phyloP scores from a whole-genome alignment of 2,329 filamentous ascomycete species.

The Fusarium sp. region DNA sequence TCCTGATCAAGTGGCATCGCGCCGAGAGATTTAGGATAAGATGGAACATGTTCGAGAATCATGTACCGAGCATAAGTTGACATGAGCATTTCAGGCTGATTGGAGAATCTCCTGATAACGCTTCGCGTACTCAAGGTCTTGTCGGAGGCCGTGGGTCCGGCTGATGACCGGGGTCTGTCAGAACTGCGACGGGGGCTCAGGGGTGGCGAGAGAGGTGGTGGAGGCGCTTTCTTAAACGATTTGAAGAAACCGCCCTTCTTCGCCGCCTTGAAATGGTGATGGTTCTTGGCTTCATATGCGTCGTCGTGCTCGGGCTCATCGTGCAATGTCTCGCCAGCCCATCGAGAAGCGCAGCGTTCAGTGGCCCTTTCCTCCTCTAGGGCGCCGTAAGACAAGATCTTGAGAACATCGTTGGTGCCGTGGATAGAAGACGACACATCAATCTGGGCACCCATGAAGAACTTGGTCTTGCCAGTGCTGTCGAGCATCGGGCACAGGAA shows the following conservation, averaged over 20 bases:
- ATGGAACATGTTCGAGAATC: constrained; percentile 46
- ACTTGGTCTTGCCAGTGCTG: constrained; percentile 58
- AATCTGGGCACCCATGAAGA: constrained; percentile 67
- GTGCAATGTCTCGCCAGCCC: constrained; percentile 26
- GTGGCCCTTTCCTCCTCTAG: constrained; percentile 34
- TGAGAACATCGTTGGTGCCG: constrained; percentile 61
- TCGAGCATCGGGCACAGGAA: constrained; percentile 65
- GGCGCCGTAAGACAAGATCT: constrained; percentile 56
- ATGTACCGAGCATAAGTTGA: constrained; percentile 50
- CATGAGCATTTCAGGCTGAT: constrained; percentile 35
- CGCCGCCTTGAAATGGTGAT: constrained; percentile 37
- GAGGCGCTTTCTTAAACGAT: constrained; percentile 46
- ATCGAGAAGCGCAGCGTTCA: constrained; percentile 20
- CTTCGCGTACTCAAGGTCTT: constrained; percentile 45
- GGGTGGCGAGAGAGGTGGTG: constrained; percentile 41
- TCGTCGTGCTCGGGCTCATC: constrained; percentile 45
- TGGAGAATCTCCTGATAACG: constrained; percentile 39
- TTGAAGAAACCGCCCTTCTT: constrained; percentile 50
- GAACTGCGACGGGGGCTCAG: constrained; percentile 42
- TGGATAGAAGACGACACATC: constrained; percentile 67
- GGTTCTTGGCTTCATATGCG: constrained; percentile 38
- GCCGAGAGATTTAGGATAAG: constrained; percentile 37
- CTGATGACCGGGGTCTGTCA: constrained; percentile 42
- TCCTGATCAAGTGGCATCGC: constrained; percentile 45
- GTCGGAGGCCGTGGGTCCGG: constrained; percentile 31